A percentile compares a stretch with the other conserved stretches of the same genome.
phyloP scores from a whole-genome alignment of 257 asterid genomes.

The Linderniella brevidens region DNA sequence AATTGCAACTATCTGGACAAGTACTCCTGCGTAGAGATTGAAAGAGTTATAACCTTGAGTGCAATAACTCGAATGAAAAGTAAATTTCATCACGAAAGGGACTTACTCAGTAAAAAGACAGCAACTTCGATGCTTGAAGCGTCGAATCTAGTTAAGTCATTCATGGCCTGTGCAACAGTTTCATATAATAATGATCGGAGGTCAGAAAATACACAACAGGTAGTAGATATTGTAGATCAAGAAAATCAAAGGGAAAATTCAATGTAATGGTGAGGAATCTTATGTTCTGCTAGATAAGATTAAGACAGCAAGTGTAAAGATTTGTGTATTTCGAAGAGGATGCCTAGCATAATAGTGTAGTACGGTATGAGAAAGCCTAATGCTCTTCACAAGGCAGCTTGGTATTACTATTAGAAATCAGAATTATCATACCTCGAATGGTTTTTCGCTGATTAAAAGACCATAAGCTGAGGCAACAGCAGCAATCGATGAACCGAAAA shows the following conservation, averaged over 20 bases:
- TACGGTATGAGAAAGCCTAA: too few relatives aligned
- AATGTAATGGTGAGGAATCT: too few relatives aligned
- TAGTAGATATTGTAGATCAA: too few relatives aligned
- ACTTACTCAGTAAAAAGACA: constrained; percentile 36
- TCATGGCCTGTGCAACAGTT: constrained; percentile 29
- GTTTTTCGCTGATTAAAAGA: constrained; percentile 20
- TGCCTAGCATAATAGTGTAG: too few relatives aligned
- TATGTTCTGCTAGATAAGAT: neutral
- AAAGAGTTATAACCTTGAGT: constrained; percentile 1
- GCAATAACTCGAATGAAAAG: neutral
- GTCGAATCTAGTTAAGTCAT: constrained; percentile 30
- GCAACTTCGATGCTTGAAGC: constrained; percentile 14
- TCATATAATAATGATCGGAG: neutral
- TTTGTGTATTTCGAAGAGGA: too few relatives aligned
- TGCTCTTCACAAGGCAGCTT: too few relatives aligned
- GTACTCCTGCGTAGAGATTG: constrained; percentile 27
- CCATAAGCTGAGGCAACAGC: constrained; percentile 24
- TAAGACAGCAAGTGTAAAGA: neutral
- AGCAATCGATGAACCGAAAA: constrained; percentile 48
- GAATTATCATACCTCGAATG: constrained; percentile 45
- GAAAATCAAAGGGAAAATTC: too few relatives aligned
- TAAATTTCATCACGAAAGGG: neutral
- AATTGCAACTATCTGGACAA: constrained; percentile 25
- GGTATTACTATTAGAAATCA: too few relatives aligned
- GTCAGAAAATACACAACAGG: too few relatives aligned